Conservation (phyloP, 2,329 filamentous ascomycete genomes). For the Cladophialophora carrionii region DNA sequence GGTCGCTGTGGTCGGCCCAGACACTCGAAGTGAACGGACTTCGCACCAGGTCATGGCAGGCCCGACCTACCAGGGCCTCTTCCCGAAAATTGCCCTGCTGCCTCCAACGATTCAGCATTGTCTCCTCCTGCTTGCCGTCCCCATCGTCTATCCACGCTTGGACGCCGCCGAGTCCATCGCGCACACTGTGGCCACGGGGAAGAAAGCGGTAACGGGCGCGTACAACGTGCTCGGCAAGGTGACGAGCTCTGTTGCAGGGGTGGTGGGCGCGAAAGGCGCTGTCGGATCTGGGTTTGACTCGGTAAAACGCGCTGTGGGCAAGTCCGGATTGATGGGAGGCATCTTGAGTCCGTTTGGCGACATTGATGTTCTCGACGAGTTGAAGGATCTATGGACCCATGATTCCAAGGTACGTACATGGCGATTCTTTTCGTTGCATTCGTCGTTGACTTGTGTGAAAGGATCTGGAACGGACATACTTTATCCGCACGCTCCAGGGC, state of each 20-base stretch:
- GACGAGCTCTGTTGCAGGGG: slow-evolving; percentile 89
- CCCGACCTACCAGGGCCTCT: slow-evolving; percentile 94
- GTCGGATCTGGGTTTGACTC: slow-evolving; percentile 91
- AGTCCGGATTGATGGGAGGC: slow-evolving; percentile 91
- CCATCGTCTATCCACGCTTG: slow-evolving; percentile 84
- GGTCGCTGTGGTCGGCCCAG: slow-evolving; percentile 84
- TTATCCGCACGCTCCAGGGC: slow-evolving; percentile 92
- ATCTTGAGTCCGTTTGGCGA: slow-evolving; percentile 96
- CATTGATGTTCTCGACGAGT: slow-evolving; percentile 88
- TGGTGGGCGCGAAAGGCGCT: slow-evolving; percentile 91
- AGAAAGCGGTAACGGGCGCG: slow-evolving; percentile 93
- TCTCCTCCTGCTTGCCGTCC: slow-evolving; percentile 92
- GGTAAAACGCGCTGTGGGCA: slow-evolving; percentile 95
- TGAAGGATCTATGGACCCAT: slow-evolving; percentile 97
- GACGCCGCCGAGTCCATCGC: slow-evolving; percentile 91
- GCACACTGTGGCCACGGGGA: slow-evolving; percentile 88
- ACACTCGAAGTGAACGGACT: slow-evolving; percentile 89
- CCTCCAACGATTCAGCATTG: slow-evolving; percentile 95
- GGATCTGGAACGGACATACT: slow-evolving; percentile 93
- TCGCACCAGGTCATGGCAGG: slow-evolving; percentile 92
- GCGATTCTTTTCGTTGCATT: not conserved
- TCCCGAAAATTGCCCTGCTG: slow-evolving; percentile 89
- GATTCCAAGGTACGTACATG: slow-evolving; percentile 73
- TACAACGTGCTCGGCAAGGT: slow-evolving; percentile 97
- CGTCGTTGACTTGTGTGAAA: slow-evolving; percentile 41